phyloP scores from a whole-genome alignment of 305 asterid genomes.

The Rubia occidens region DNA sequence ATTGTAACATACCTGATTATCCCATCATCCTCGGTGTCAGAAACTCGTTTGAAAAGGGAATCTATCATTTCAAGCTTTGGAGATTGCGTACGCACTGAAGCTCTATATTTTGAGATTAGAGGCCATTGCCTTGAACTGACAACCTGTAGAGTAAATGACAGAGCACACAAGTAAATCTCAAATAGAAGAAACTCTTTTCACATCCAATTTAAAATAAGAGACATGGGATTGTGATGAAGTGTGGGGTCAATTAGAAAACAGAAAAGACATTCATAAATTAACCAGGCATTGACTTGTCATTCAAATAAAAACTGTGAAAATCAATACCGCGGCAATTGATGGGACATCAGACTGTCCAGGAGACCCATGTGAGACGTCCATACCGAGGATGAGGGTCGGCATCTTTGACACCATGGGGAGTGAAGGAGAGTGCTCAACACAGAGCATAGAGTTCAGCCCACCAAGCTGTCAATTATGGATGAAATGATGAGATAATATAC shows the following conservation, averaged over 20 bases:
- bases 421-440: conserved; percentile 43
- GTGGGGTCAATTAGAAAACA: too few relatives aligned
- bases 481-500: not conserved
- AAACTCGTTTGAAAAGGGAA: conserved; percentile 19
- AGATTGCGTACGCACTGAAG: conserved; percentile 27
- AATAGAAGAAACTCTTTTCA: too few relatives aligned
- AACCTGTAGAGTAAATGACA: conserved; percentile 4
- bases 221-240: too few relatives aligned
- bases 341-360: conserved; percentile 89
- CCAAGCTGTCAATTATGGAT: conserved; percentile 49
- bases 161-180: not conserved
- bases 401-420: conserved; percentile 56
- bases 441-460: conserved; percentile 61
- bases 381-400: conserved; percentile 79
- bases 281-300: too few relatives aligned
- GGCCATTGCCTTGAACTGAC: conserved; percentile 31
- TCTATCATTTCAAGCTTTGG: conserved; percentile 30
- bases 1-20: conserved; percentile 17
- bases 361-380: conserved; percentile 91
- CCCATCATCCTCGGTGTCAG: conserved; percentile 27
- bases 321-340: conserved; percentile 73
- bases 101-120: conserved; percentile 23
- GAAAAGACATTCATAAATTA: not conserved
- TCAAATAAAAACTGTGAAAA: not conserved
- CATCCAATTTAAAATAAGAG: too few relatives aligned